Evolutionary conservation across 768 basidiomycete species (phyloP).

Genomic region (Coprinopsis marcescibilis): DNA sequence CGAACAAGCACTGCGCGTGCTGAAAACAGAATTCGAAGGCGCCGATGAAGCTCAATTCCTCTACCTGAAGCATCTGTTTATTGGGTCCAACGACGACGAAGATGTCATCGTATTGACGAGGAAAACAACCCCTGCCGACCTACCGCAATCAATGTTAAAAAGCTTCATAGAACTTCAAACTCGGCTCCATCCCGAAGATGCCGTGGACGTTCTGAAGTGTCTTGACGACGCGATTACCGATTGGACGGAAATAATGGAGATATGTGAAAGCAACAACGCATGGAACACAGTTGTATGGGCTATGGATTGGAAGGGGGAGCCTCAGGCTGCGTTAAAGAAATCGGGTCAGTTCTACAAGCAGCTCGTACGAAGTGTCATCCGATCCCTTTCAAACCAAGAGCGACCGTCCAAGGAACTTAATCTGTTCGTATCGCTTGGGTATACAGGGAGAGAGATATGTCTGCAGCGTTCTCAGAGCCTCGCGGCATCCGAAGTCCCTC

Average conservation of each 20-base stretch:
- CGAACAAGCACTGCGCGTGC: slow-evolving; percentile 45
- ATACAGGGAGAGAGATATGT: slow-evolving; percentile 64
- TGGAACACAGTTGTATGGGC: slow-evolving; percentile 84
- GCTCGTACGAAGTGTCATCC: slow-evolving; percentile 40
- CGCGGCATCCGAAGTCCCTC: slow-evolving; percentile 32
- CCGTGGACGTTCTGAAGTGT: slow-evolving; percentile 56
- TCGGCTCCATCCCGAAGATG: slow-evolving; percentile 54
- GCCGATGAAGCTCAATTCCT: slow-evolving; percentile 52
- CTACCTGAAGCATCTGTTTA: slow-evolving; percentile 74
- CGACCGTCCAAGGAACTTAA: slow-evolving; percentile 33
- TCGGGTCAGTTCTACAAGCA: slow-evolving; percentile 53
- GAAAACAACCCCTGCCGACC: slow-evolving; percentile 30
- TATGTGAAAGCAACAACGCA: slow-evolving; percentile 62
- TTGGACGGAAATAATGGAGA: slow-evolving; percentile 45
- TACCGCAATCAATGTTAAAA: slow-evolving; percentile 47
- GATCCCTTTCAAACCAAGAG: slow-evolving; percentile 24
- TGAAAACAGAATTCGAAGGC: slow-evolving; percentile 32
- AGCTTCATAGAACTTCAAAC: slow-evolving; percentile 73
- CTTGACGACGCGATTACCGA: slow-evolving; percentile 52
- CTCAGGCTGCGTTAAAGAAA: slow-evolving; percentile 60
- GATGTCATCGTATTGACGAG: slow-evolving; percentile 19
- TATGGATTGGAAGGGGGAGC: slow-evolving; percentile 55
- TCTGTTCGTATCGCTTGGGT: slow-evolving; percentile 52
- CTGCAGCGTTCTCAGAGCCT: slow-evolving; percentile 52
- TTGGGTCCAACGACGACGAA: slow-evolving; percentile 46